Base-by-base conservation (phyloP, 805 yeast genomes). In the Jamesozyma hellenica region DNA sequence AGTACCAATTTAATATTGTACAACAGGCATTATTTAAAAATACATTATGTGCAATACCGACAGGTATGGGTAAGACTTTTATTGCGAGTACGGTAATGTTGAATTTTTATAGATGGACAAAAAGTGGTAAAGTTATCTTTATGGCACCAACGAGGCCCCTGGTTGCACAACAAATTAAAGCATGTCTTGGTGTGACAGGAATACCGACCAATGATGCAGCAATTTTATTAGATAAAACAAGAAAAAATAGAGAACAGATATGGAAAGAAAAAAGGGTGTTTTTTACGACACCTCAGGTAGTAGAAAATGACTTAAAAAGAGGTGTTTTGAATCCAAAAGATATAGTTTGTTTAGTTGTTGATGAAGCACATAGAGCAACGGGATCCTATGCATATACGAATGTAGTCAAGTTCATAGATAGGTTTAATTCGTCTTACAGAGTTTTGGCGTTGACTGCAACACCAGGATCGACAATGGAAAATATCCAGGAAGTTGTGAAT, bases 91-190 rank as follows among this genome's bases (percentile, higher is more conserved):
- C 95, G 0, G 90, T 90, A 17, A 92, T 92, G 87, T 68, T 87
- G 41, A 92, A 92, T 56, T 92, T 72, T 62, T 78, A 74, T 49
- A 64, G 94, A 36, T 92, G 98, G 98, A 82, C 88, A 16, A 73
- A 73, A 13, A 58, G 63, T 4, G 77, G 86, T 2, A 92, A 88
- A 53, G 76, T 92, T 48, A 74, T 94, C 1, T 92, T 92, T 59
- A 79, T 90, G 80, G 98, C 99, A 0, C 99, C 99, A 0, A 92
- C 99, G 2, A 70, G 88, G 47, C 99, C 99, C 0, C 68, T 92
- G 40, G 97, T 92, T 6, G 88, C 95, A 1, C 99, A 92, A 62
- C 98, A 92, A 61, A 82, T 90, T 48, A 82, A 82, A 53, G 96
- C 97, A 1, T 92, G 95, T 55, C 70, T 86, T 40, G 81, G 85